Evolutionary conservation across 306 rosid genomes (phyloP).

Genomic region (Mimosa pudica): DNA sequence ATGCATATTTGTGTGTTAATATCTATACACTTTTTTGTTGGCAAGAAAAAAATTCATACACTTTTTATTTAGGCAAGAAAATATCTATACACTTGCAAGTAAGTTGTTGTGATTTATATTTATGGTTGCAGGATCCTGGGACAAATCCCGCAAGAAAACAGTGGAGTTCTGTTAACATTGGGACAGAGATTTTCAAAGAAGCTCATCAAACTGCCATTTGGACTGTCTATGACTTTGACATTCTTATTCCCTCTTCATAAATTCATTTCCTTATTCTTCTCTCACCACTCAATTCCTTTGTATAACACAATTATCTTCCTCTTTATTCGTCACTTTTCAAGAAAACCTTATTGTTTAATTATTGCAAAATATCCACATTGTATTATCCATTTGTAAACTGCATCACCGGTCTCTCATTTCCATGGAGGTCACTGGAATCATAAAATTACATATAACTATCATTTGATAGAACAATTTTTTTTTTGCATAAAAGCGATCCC

Average conservation of each 20-base stretch:
- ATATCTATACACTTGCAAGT: background rate
- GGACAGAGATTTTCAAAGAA: constrained; percentile 41
- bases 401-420: background rate
- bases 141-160: constrained; percentile 25
- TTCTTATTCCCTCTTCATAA: constrained; percentile 23
- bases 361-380: background rate
- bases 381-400: background rate
- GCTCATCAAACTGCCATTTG: constrained; percentile 33
- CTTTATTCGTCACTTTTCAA: background rate
- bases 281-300: constrained; percentile 16
- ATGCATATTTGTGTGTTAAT: too few relatives aligned
- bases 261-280: constrained; percentile 16
- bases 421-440: background rate
- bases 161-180: constrained; percentile 34
- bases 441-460: background rate
- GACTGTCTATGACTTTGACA: constrained; percentile 36
- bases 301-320: background rate
- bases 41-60: too few relatives aligned
- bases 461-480: background rate
- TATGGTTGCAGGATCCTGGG: constrained; percentile 34
- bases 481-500: background rate
- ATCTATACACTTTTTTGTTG: background rate
- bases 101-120: background rate
- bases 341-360: background rate
- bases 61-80: too few relatives aligned